Percentiles rank a stretch among this genome's conserved stretches.
Evolutionary conservation across 2,329 filamentous ascomycete genomes (phyloP).

Genomic region (Microthyrium microscopicum): DNA sequence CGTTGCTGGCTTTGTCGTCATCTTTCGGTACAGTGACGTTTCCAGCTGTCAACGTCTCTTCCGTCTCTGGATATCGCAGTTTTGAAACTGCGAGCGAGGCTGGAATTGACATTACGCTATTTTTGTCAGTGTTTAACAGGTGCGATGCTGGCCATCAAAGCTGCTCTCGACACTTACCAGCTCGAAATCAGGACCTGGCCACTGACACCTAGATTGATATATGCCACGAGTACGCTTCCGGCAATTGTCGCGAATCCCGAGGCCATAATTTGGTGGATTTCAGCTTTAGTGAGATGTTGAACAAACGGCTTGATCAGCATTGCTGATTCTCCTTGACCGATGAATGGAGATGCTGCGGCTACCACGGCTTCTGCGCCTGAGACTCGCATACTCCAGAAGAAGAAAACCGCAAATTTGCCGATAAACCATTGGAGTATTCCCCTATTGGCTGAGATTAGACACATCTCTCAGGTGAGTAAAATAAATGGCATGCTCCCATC

Average conservation of each 20-base stretch:
- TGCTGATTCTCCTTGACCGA: constrained; percentile 83
- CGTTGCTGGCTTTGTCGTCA: constrained; percentile 62
- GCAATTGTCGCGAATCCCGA: constrained; percentile 88
- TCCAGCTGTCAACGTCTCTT: constrained; percentile 71
- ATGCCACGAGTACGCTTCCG: constrained; percentile 71
- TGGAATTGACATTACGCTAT: constrained; percentile 91
- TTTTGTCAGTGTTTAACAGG: no score
- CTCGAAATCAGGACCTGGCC: constrained; percentile 74
- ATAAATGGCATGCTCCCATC: no score
- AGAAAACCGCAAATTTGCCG: constrained; percentile 71
- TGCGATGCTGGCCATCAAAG: no score
- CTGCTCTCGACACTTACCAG: no score
- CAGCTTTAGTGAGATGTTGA: constrained; percentile 66
- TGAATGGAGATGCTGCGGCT: constrained; percentile 81
- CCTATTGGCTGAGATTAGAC: no score
- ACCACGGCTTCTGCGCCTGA: constrained; percentile 90
- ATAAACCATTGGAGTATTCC: constrained; percentile 81
- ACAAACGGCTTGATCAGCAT: constrained; percentile 86
- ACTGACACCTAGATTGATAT: constrained; percentile 70
- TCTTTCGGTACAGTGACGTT: constrained; percentile 60
- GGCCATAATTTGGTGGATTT: constrained; percentile 82
- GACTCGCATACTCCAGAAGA: constrained; percentile 78
- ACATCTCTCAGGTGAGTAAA: no score
- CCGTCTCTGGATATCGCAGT: constrained; percentile 73
- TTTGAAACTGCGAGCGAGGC: constrained; percentile 81